A percentile compares a stretch with the other conserved stretches of the same genome.
These are phyloP conservation scores for Sphaerulina musiva DNA, from an alignment of 2,329 filamentous ascomycete species.

Conservation along the genomic window DNA sequence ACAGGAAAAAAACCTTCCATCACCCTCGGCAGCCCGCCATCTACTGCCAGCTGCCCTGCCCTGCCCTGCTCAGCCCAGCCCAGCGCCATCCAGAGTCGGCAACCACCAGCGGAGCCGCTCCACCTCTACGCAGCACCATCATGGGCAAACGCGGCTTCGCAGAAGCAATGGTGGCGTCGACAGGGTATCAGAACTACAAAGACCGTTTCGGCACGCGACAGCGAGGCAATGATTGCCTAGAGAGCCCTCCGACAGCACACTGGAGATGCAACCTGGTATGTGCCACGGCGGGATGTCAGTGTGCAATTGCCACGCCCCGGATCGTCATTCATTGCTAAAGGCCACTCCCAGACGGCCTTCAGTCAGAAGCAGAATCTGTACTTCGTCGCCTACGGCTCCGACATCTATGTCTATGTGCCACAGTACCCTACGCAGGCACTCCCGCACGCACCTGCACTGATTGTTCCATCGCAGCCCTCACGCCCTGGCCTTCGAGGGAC, in stretches of 20 bases:
- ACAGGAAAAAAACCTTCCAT: not conserved
- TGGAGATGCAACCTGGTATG: slow-evolving; percentile 41
- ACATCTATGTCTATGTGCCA: slow-evolving; percentile 41
- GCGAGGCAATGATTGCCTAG: slow-evolving; percentile 21
- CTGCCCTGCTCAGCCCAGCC: not conserved
- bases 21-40: not conserved
- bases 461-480: slow-evolving; percentile 37
- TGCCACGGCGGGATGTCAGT: slow-evolving; percentile 2
- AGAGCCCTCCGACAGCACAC: slow-evolving; percentile 26
- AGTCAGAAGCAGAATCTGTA: slow-evolving; percentile 45
- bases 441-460: slow-evolving; percentile 32
- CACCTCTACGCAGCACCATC: not conserved
- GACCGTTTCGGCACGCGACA: slow-evolving; percentile 26
- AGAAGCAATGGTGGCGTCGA: slow-evolving; percentile 22
- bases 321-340: not conserved
- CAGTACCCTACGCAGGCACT: slow-evolving; percentile 40
- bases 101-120: not conserved
- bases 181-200: slow-evolving; percentile 23
- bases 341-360: slow-evolving; percentile 36
- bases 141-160: slow-evolving; percentile 20
- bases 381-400: slow-evolving; percentile 40
- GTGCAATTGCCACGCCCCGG: not conserved
- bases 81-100: not conserved
- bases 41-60: too few species aligned
- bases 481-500: slow-evolving; percentile 27